Conservation (phyloP, 768 basidiomycete genomes). For the Tylopilus vinaceipallidus region DNA sequence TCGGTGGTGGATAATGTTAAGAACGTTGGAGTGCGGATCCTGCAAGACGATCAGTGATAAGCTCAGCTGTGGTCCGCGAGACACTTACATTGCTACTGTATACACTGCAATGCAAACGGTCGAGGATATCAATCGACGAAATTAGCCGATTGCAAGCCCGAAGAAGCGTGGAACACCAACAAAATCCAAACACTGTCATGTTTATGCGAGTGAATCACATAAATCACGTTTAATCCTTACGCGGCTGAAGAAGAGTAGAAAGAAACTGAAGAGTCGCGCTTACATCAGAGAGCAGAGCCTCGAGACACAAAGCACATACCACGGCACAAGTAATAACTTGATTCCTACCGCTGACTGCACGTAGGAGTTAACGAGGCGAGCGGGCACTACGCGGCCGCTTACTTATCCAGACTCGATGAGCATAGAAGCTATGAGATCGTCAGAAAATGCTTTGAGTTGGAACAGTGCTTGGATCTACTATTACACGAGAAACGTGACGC, state of each 20-base stretch:
- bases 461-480: slow-evolving; percentile 2
- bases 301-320: slow-evolving; percentile 7
- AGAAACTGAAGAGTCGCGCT: no score
- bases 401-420: slow-evolving; percentile 30
- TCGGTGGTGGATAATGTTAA: neutral
- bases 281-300: neutral
- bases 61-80: no score
- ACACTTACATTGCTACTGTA: slow-evolving; percentile 6
- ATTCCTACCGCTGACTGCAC: slow-evolving; percentile 20
- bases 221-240: slow-evolving; percentile 2
- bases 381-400: neutral
- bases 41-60: neutral
- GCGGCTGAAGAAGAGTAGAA: slow-evolving; percentile 7
- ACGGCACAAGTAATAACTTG: slow-evolving; percentile 11
- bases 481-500: slow-evolving; percentile 21
- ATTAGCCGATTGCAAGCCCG: neutral
- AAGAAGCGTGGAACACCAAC: slow-evolving; percentile 10
- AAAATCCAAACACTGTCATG: slow-evolving; percentile 12
- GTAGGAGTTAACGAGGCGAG: neutral
- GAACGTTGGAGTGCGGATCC: slow-evolving; percentile 10
- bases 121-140: neutral
- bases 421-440: slow-evolving; percentile 19
- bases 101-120: neutral
- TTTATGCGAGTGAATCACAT: neutral
- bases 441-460: neutral